Evolutionary conservation across 768 basidiomycete species (phyloP).

Genomic region (Lyophyllum atratum): DNA sequence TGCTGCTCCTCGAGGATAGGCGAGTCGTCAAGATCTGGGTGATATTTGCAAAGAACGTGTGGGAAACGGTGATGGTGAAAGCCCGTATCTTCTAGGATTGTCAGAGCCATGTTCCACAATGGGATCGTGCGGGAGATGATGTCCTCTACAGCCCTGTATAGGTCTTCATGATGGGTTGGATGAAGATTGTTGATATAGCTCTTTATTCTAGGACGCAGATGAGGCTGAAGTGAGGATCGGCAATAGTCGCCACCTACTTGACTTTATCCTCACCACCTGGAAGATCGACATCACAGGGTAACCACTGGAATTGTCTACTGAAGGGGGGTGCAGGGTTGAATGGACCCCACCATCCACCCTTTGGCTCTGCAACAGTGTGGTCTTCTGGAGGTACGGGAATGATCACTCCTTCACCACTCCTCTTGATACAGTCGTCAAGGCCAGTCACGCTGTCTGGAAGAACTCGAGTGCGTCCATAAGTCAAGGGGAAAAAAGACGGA

Average conservation of each 20-base stretch:
- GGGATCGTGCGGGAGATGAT: conserved; percentile 32
- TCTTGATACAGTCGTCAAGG: conserved; percentile 15
- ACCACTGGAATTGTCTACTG: conserved; percentile 21
- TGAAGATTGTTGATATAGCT: conserved; percentile 47
- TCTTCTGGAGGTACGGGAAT: conserved; percentile 6
- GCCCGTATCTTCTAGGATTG: conserved; percentile 7
- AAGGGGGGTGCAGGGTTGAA: not conserved
- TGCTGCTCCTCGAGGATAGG: conserved; percentile 17
- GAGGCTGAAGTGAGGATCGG: not conserved
- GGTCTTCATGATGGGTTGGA: conserved; percentile 24
- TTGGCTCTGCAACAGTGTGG: not conserved
- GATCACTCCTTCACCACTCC: conserved; percentile 17
- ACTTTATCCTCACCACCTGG: conserved; percentile 10
- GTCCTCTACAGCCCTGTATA: conserved; percentile 29
- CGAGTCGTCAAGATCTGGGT: conserved; percentile 12
- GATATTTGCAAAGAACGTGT: conserved; percentile 15
- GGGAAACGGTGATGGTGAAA: conserved; percentile 13
- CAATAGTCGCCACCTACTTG: conserved; percentile 13
- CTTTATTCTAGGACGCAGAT: conserved; percentile 23
- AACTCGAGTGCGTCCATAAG: conserved; percentile 28
- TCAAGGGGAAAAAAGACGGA: conserved; percentile 38
- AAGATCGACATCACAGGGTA: conserved; percentile 31
- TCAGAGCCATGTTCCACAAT: conserved; percentile 30
- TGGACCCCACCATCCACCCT: too few relatives aligned
- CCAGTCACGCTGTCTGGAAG: conserved; percentile 7